Conservation (phyloP, 495 filamentous ascomycete genomes). For the Hypoxylon fragiforme region DNA sequence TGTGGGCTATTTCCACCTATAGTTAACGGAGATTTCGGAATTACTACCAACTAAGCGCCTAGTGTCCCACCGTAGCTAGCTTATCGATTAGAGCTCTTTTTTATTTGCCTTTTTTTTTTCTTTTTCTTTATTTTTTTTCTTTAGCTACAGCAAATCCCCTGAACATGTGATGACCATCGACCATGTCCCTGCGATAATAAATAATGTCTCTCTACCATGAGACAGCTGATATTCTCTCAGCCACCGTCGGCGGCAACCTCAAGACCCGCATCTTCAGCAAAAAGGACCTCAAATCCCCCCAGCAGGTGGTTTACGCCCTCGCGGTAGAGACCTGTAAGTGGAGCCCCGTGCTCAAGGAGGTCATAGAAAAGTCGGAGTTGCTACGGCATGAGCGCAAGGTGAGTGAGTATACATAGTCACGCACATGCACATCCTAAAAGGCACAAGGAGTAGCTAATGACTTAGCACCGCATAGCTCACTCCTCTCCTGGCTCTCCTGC, state of each 20-base stretch:
- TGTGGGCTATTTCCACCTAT: no score
- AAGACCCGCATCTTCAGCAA: slow-evolving; percentile 78
- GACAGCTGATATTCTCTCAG: slow-evolving; percentile 71
- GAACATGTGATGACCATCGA: no score
- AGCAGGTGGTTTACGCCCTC: slow-evolving; percentile 83
- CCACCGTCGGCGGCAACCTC: slow-evolving; percentile 67
- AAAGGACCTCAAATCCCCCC: slow-evolving; percentile 70
- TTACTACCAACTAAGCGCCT: no score
- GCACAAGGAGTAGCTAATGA: slow-evolving; percentile 7
- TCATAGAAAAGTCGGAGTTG: slow-evolving; percentile 75
- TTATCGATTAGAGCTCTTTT: no score
- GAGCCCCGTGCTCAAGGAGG: slow-evolving; percentile 79
- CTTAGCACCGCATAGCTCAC: slow-evolving; percentile 63
- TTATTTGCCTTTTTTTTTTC: no score
- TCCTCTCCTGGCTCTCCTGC: slow-evolving; percentile 75
- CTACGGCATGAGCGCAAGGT: slow-evolving; percentile 82
- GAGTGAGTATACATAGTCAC: slow-evolving; percentile 15
- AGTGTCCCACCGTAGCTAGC: no score
- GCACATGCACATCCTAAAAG: background rate
- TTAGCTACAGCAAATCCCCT: no score
- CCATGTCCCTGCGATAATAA: background rate
- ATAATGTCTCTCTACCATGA: slow-evolving; percentile 95
- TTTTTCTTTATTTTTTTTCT: no score
- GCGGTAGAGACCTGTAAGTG: slow-evolving; percentile 87
- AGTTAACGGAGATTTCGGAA: no score